These are phyloP conservation scores for Maudiozyma bulderi DNA, from an alignment of 805 yeast species.

Conservation along the genomic window DNA sequence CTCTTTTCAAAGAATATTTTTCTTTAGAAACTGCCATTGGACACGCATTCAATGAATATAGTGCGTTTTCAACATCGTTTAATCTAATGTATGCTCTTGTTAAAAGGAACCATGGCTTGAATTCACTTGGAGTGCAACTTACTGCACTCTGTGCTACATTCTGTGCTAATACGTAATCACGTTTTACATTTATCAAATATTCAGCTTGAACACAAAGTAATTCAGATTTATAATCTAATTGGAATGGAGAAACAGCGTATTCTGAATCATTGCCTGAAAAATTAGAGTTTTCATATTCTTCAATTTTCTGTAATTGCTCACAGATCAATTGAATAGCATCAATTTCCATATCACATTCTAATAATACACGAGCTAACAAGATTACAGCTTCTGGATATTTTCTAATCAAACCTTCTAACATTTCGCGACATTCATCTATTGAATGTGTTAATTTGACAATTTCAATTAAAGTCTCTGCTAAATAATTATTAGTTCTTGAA, in stretches of 20 bases:
- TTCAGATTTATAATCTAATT: slow-evolving; percentile 23
- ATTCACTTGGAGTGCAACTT: slow-evolving; percentile 64
- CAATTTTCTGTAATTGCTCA: slow-evolving; percentile 17
- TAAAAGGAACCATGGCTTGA: slow-evolving; percentile 61
- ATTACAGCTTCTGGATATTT: slow-evolving; percentile 22
- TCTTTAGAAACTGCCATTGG: slow-evolving; percentile 70
- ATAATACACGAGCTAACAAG: slow-evolving; percentile 25
- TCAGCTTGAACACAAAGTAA: slow-evolving; percentile 24
- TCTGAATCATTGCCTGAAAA: no score
- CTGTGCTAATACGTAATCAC: slow-evolving; percentile 21
- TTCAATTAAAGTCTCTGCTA: slow-evolving; percentile 26
- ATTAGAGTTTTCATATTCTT: slow-evolving; percentile 2
- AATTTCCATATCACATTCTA: slow-evolving; percentile 29
- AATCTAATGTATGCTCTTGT: slow-evolving; percentile 54
- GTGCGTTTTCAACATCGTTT: slow-evolving; percentile 61
- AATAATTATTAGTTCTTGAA: slow-evolving; percentile 27
- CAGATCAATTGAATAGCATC: slow-evolving; percentile 28
- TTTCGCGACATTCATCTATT: slow-evolving; percentile 17
- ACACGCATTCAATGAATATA: slow-evolving; percentile 65
- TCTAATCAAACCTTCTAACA: slow-evolving; percentile 18
- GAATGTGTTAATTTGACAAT: slow-evolving; percentile 24
- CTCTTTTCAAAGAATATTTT: slow-evolving; percentile 49
- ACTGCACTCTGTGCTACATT: slow-evolving; percentile 32
- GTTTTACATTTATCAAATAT: slow-evolving; percentile 19
- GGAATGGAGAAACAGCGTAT: slow-evolving; percentile 5